phyloP scores from a whole-genome alignment of 345 rosid genomes.

The Populus pruinosa region DNA sequence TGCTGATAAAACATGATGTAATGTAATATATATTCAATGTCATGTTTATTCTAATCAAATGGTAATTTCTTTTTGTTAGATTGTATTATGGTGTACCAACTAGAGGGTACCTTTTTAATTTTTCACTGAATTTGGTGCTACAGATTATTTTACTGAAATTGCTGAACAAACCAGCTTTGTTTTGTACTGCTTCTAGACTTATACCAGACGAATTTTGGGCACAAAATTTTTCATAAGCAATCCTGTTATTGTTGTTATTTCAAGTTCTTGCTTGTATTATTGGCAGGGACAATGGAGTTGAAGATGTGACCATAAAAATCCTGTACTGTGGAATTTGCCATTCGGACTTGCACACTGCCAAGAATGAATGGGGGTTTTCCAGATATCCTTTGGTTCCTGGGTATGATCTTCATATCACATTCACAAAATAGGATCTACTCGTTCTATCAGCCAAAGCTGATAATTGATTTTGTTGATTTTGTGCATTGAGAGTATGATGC shows the following conservation, averaged over 20 bases:
- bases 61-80: background rate
- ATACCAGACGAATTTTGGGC: too few relatives aligned
- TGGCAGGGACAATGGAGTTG: slow-evolving; percentile 69
- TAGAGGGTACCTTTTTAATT: background rate
- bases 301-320: slow-evolving; percentile 74
- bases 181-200: background rate
- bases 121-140: background rate
- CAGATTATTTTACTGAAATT: background rate
- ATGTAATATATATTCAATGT: background rate
- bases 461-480: background rate
- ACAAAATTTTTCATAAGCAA: too few relatives aligned
- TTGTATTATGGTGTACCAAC: background rate
- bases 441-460: too few relatives aligned
- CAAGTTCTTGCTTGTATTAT: background rate
- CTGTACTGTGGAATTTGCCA: slow-evolving; percentile 87
- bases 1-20: background rate
- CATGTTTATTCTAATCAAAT: background rate
- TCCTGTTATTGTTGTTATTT: background rate
- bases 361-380: slow-evolving; percentile 73
- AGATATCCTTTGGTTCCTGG: slow-evolving; percentile 79
- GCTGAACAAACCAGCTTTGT: background rate
- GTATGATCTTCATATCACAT: slow-evolving; percentile 34
- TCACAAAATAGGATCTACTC: too few relatives aligned
- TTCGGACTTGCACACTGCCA: slow-evolving; percentile 58
- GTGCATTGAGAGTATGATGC: background rate